A percentile compares a stretch with the other conserved stretches of the same genome.
Conservation (phyloP, 2,329 filamentous ascomycete genomes). For the Fusarium sterilihyphosum region DNA sequence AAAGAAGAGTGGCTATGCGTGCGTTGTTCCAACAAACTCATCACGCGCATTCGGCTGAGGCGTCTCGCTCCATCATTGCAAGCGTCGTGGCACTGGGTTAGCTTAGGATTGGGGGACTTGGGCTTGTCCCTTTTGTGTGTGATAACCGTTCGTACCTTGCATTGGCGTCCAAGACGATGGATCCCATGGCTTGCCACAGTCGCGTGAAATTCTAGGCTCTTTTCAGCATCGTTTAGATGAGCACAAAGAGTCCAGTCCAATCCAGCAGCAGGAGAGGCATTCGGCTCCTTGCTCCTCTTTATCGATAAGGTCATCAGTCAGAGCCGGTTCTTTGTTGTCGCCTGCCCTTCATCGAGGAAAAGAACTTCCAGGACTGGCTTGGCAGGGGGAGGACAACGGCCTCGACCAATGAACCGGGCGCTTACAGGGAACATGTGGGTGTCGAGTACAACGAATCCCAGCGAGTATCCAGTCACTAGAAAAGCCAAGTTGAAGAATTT, state of each 20-base stretch:
- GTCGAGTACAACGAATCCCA: slow-evolving; percentile 22
- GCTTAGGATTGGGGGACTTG: not conserved
- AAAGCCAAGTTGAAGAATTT: slow-evolving; percentile 21
- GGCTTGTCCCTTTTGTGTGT: slow-evolving; percentile 27
- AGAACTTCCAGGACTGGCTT: slow-evolving; percentile 30
- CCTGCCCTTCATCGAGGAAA: slow-evolving; percentile 1
- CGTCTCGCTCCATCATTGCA: slow-evolving; percentile 25
- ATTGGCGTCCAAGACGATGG: slow-evolving; percentile 25
- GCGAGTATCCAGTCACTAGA: slow-evolving; percentile 16
- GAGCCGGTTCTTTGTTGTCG: slow-evolving; percentile 13
- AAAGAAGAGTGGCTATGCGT: slow-evolving; percentile 10
- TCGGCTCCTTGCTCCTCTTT: not conserved
- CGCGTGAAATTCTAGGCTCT: slow-evolving; percentile 18
- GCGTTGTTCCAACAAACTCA: slow-evolving; percentile 5
- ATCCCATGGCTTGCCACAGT: slow-evolving; percentile 19
- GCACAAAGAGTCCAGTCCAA: slow-evolving; percentile 30
- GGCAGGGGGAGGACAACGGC: slow-evolving; percentile 36
- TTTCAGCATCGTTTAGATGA: slow-evolving; percentile 29
- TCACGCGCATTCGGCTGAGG: slow-evolving; percentile 29
- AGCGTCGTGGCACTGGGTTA: slow-evolving; percentile 28
- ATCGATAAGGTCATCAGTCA: slow-evolving; percentile 24
- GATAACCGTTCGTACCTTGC: slow-evolving; percentile 37
- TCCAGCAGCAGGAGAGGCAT: slow-evolving; percentile 8
- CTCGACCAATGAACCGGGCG: slow-evolving; percentile 37
- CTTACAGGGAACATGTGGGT: slow-evolving; percentile 18